phyloP scores from a whole-genome alignment of 2,329 filamentous ascomycete genomes.

The Trichoderma atroviride region DNA sequence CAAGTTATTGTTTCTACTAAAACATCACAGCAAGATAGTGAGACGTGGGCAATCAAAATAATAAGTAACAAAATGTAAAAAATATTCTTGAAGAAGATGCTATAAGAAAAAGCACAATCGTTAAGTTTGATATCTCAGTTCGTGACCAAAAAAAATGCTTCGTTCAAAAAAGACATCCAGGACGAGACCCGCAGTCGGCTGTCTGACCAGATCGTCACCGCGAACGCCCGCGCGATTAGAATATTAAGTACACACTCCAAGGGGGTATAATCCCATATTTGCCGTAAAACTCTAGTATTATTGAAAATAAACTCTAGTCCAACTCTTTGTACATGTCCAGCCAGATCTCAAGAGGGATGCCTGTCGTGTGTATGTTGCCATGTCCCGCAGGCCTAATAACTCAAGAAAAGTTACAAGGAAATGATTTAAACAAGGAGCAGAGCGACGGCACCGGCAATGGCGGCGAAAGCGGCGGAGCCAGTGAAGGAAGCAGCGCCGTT shows the following conservation, averaged over 20 bases:
- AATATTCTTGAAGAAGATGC: constrained; percentile 3
- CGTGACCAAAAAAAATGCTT: constrained; percentile 28
- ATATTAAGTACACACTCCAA: constrained; percentile 48
- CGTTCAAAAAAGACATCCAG: constrained; percentile 31
- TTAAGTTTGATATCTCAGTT: constrained; percentile 26
- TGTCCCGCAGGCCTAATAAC: constrained; percentile 46
- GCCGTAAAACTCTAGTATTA: constrained; percentile 38
- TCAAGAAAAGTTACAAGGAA: constrained; percentile 39
- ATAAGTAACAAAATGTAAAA: not conserved
- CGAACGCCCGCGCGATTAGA: constrained; percentile 48
- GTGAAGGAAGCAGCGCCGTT: constrained; percentile 57
- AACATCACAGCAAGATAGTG: not conserved
- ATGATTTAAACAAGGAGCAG: constrained; percentile 57
- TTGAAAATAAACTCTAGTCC: constrained; percentile 41
- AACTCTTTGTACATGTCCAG: constrained; percentile 44
- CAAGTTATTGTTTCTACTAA: not conserved
- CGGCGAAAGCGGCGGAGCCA: constrained; percentile 58
- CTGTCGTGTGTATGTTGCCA: constrained; percentile 45
- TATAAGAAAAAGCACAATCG: constrained; percentile 24
- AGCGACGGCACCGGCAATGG: constrained; percentile 56
- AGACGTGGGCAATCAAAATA: not conserved
- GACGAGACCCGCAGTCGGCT: constrained; percentile 27
- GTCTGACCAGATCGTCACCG: constrained; percentile 28
- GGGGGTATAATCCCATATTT: constrained; percentile 26
- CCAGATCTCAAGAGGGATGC: constrained; percentile 35